phyloP scores from a whole-genome alignment of 2,329 filamentous ascomycete genomes.

The Colletotrichum musae region DNA sequence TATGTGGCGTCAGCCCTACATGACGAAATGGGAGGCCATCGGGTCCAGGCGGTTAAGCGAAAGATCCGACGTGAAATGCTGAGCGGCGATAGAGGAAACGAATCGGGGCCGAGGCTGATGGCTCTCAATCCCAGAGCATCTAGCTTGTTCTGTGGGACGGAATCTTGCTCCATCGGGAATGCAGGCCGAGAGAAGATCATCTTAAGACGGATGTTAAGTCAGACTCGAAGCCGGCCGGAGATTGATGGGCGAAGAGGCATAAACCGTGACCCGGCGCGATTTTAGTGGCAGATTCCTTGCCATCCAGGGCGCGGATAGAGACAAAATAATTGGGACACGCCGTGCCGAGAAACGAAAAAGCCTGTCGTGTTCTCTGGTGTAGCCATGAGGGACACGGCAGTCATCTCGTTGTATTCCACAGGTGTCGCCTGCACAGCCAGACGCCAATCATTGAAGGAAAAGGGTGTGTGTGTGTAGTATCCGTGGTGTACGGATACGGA shows the following conservation, averaged over 20 bases:
- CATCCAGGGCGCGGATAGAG: constrained; percentile 6
- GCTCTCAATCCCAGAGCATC: not conserved
- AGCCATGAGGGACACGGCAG: too few species aligned
- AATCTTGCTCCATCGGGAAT: constrained; percentile 24
- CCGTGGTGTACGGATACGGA: too few species aligned
- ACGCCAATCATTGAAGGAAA: too few species aligned
- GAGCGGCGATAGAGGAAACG: not conserved
- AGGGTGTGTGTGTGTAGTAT: too few species aligned
- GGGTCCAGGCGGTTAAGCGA: constrained; percentile 1
- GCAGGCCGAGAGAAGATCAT: not conserved
- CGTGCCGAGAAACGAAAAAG: not conserved
- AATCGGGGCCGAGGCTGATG: constrained; percentile 3
- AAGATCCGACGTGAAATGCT: constrained; percentile 2
- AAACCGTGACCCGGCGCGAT: constrained; percentile 11
- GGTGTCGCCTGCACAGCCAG: too few species aligned
- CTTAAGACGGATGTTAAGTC: constrained; percentile 7
- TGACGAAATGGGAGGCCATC: constrained; percentile 1
- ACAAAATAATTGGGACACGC: not conserved
- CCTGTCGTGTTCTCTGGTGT: not conserved
- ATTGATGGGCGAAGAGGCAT: constrained; percentile 27
- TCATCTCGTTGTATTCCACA: too few species aligned
- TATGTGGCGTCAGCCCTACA: constrained; percentile 7
- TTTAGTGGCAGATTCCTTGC: constrained; percentile 10
- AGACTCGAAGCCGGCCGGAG: constrained; percentile 8
- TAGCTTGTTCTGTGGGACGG: constrained; percentile 11